A percentile compares a stretch with the other conserved stretches of the same genome.
These are phyloP conservation scores for Tricholoma sp. DNA, from an alignment of 768 basidiomycete species.

Conservation along the genomic window DNA sequence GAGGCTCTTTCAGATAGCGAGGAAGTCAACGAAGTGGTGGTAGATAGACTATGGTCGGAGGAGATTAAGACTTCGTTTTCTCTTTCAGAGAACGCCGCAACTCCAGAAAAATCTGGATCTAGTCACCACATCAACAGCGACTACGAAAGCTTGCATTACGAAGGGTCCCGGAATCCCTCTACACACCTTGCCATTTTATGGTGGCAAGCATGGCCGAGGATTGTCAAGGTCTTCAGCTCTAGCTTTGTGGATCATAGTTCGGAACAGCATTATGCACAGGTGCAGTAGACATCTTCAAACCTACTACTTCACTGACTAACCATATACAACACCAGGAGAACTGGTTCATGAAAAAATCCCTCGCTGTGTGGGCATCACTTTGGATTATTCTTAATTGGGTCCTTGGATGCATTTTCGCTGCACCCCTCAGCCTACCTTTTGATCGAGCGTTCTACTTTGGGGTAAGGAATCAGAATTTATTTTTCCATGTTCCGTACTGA, in stretches of 20 bases:
- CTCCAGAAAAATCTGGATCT: slow-evolving; percentile 46
- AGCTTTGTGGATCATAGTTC: slow-evolving; percentile 53
- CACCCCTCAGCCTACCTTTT: slow-evolving; percentile 31
- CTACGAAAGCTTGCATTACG: slow-evolving; percentile 28
- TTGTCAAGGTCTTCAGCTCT: slow-evolving; percentile 54
- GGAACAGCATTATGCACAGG: slow-evolving; percentile 42
- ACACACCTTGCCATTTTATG: slow-evolving; percentile 39
- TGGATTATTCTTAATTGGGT: slow-evolving; percentile 72
- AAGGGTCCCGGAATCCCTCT: slow-evolving; percentile 31
- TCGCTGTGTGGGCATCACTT: slow-evolving; percentile 57
- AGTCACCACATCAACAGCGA: slow-evolving; percentile 32
- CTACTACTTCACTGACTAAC: slow-evolving; percentile 2
- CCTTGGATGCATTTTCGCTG: slow-evolving; percentile 49
- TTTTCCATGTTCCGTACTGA: not conserved
- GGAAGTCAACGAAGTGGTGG: slow-evolving; percentile 67
- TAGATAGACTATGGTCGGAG: slow-evolving; percentile 66
- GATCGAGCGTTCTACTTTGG: slow-evolving; percentile 64
- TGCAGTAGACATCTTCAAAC: slow-evolving; percentile 8
- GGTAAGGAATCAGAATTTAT: slow-evolving; percentile 25
- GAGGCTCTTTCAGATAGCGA: slow-evolving; percentile 22
- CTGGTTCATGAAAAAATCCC: slow-evolving; percentile 66
- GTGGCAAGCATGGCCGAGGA: slow-evolving; percentile 52
- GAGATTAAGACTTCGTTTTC: slow-evolving; percentile 49
- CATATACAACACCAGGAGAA: slow-evolving; percentile 42
- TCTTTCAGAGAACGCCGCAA: slow-evolving; percentile 46